Conservation (phyloP, 1,139 yeast species). For the Scheffersomyces stambukii region DNA sequence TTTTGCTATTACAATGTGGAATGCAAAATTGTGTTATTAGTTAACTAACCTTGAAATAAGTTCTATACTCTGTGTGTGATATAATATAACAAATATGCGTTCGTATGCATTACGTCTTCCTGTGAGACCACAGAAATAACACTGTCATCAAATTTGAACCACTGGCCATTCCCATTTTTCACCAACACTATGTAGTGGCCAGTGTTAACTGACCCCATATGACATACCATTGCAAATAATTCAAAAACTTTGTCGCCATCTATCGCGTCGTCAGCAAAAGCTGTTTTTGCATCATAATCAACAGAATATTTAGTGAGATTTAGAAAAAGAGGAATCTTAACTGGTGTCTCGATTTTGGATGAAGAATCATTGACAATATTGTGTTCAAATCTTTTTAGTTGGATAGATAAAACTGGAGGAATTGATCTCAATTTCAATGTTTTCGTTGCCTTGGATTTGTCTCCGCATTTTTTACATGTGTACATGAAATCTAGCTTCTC, state of each 20-base stretch:
- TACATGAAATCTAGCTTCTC: constrained; percentile 76
- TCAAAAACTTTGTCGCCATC: constrained; percentile 54
- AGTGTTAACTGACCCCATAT: constrained; percentile 87
- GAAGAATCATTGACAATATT: constrained; percentile 49
- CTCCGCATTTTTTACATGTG: constrained; percentile 63
- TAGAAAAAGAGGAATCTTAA: constrained; percentile 66
- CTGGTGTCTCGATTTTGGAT: constrained; percentile 71
- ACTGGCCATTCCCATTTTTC: constrained; percentile 65
- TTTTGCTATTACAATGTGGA: no score
- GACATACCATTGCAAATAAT: constrained; percentile 81
- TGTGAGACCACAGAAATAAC: constrained; percentile 66
- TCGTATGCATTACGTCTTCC: constrained; percentile 60
- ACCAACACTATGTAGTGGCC: constrained; percentile 88
- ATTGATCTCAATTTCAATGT: constrained; percentile 61
- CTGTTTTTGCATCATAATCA: constrained; percentile 14
- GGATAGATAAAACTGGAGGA: constrained; percentile 79
- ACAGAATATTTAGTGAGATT: constrained; percentile 62
- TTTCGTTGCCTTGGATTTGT: constrained; percentile 62
- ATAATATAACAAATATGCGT: constrained; percentile 79
- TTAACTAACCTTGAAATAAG: no score
- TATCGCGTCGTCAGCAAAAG: constrained; percentile 5
- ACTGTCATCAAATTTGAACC: constrained; percentile 93
- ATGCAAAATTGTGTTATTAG: no score
- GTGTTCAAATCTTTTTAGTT: constrained; percentile 86
- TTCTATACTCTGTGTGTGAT: constrained; percentile 51